Base-by-base conservation (phyloP, 257 asterid genomes). In the Asclepias syriaca region DNA sequence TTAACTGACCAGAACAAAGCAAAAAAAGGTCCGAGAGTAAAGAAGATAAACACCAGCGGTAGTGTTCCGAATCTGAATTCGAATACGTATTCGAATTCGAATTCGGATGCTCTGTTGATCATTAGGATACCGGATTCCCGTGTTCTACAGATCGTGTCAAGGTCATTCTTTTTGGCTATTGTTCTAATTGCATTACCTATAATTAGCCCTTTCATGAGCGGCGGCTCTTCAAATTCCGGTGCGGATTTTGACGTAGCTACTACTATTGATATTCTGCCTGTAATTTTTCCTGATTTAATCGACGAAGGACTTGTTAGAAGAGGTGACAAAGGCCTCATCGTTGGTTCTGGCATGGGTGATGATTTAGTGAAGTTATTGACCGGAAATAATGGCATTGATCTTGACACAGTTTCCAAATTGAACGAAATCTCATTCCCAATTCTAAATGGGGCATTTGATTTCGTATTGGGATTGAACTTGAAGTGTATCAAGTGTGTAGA, bases 281-380 rank as follows among this genome's bases (percentile, higher is more conserved):
- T 58, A 64, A 73, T 88, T 58, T 77, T 93, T 57, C 91, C 77
- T n/a, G 91, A 93, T 80, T 75, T 93, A 85, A 65, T 75, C 51
- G 92, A 86, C 18, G 96, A 87, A 78, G 97, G 95, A 72, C 87
- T 90, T 5, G 64, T 93, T 53, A 85, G 75, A 74, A 79, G 61
- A 65, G 95, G 97, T 72, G 86, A 87, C 68, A 86, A 70, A 68
- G 95, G 97, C 37, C 78, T 86, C 39, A 58, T 90, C 8, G 48
- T 84, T 69, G 81, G 82, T 19, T 77, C 84, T 73, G 71, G 60
- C 66, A 34, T 8, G 12, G 77, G 24, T 67, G 82, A 76, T 19
- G 85, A 79, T 73, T 63, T 81, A 71, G 81, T 81, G 74, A 82
- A 76, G 21, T 77, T 84, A 59, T 64, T 84, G 78, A 79, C 58